Evolutionary conservation across 148 eudicot genomes (phyloP).

Genomic region (Polygonum maritimum): DNA sequence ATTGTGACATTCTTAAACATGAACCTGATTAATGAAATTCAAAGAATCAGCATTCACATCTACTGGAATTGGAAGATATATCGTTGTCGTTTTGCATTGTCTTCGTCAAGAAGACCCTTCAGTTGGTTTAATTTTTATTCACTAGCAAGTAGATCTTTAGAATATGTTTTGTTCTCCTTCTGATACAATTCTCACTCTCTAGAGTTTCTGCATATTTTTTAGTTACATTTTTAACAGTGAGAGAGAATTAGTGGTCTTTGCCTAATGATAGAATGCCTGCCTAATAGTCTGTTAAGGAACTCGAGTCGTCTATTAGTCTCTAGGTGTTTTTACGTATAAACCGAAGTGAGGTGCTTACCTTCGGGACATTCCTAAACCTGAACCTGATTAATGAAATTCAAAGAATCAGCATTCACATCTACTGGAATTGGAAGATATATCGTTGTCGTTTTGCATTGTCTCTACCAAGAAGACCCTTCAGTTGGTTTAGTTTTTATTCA

Average conservation of each 20-base stretch:
- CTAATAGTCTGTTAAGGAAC: background rate
- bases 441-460: background rate
- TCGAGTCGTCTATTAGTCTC: background rate
- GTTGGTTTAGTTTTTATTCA: background rate
- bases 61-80: background rate
- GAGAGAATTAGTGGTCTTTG: background rate
- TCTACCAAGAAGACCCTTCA: background rate
- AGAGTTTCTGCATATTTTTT: background rate
- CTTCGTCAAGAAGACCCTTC: background rate
- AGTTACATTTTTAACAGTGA: background rate
- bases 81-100: background rate
- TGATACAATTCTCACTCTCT: too few species aligned
- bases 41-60: background rate
- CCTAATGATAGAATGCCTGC: background rate
- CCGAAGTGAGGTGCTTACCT: too few species aligned
- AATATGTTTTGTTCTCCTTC: background rate
- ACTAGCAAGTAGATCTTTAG: background rate
- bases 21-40: background rate
- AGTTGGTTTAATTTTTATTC: background rate
- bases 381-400: background rate
- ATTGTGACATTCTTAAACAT: background rate
- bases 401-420: background rate
- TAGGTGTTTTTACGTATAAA: too few species aligned
- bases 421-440: background rate
- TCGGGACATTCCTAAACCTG: background rate